A percentile compares a stretch with the other conserved stretches of the same genome.
phyloP scores from a whole-genome alignment of 2,329 filamentous ascomycete species.

The Ascochyta rabiei region DNA sequence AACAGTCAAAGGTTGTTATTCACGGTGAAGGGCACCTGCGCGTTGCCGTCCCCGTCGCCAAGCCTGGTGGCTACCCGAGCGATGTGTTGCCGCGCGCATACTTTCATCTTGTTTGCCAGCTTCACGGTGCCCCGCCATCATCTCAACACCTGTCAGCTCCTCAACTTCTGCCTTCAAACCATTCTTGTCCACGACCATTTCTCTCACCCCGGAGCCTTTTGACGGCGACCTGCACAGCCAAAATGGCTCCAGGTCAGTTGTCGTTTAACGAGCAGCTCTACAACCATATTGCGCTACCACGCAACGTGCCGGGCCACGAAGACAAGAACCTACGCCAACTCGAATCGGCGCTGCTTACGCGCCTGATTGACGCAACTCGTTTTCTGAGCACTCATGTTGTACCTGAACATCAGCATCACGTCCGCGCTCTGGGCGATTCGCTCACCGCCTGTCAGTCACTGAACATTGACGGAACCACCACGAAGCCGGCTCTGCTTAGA shows the following conservation, averaged over 20 bases:
- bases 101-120: conserved; percentile 6
- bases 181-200: not conserved
- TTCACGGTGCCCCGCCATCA: not conserved
- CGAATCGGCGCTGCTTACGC: conserved; percentile 37
- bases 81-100: not conserved
- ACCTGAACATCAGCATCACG: conserved; percentile 8
- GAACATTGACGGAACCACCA: conserved; percentile 32
- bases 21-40: conserved; percentile 7
- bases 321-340: conserved; percentile 37
- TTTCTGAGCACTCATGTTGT: conserved; percentile 20
- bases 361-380: conserved; percentile 35
- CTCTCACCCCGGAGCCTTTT: not conserved
- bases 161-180: not conserved
- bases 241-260: conserved; percentile 19
- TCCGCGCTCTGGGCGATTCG: conserved; percentile 24
- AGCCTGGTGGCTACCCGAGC: conserved; percentile 11
- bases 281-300: conserved; percentile 49
- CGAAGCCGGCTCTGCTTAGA: conserved; percentile 26
- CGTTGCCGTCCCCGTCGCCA: conserved; percentile 1
- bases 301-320: conserved; percentile 45
- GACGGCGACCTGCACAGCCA: conserved; percentile 13
- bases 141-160: not conserved
- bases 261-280: conserved; percentile 35
- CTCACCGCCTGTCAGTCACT: conserved; percentile 26
- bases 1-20: not conserved